Conservation (phyloP, 257 asterid species). For the Solanum phureja region DNA sequence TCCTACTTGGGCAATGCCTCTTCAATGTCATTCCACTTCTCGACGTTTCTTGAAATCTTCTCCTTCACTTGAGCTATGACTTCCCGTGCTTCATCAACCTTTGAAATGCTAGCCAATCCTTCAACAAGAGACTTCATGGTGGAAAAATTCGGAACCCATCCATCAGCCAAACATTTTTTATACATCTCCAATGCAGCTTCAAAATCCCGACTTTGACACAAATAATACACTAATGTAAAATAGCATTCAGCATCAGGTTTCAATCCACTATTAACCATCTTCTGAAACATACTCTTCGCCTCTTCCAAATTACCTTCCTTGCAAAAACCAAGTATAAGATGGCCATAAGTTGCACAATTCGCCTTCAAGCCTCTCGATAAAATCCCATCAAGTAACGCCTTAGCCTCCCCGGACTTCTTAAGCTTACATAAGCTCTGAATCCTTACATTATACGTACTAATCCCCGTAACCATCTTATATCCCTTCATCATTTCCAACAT, state of each 20-base stretch:
- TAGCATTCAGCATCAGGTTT: constrained; percentile 42
- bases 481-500: constrained; percentile 54
- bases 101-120: constrained; percentile 50
- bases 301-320: constrained; percentile 44
- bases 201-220: constrained; percentile 49
- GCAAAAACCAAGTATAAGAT: constrained; percentile 66
- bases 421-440: constrained; percentile 75
- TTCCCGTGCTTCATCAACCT: constrained; percentile 51
- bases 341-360: constrained; percentile 37
- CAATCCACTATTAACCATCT: constrained; percentile 38
- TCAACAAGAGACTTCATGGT: constrained; percentile 68
- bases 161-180: constrained; percentile 38
- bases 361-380: constrained; percentile 44
- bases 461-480: constrained; percentile 25
- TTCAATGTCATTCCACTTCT: constrained; percentile 63
- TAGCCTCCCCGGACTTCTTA: constrained; percentile 53
- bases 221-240: constrained; percentile 52
- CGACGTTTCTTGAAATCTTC: constrained; percentile 41
- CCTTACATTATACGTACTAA: constrained; percentile 51
- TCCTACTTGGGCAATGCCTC: constrained; percentile 46
- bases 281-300: constrained; percentile 43
- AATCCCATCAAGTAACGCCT: constrained; percentile 62
- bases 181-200: constrained; percentile 44
- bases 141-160: constrained; percentile 63
- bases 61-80: constrained; percentile 45